phyloP scores from a whole-genome alignment of 1,284 basidiomycete species.

The Schizophyllum amplum region DNA sequence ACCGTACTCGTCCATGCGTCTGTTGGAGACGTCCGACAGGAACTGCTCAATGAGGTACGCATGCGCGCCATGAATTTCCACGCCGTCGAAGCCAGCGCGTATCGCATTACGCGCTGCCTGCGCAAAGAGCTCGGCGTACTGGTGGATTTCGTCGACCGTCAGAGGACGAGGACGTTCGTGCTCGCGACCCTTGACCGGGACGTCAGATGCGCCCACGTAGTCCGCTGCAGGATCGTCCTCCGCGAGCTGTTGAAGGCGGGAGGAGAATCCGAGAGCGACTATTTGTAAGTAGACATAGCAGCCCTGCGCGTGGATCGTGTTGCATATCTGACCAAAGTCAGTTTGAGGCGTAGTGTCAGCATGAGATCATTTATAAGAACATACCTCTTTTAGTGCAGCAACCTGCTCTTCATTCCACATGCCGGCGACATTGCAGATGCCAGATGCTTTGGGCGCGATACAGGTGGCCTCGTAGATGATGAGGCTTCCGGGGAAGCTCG shows the following conservation, averaged over 20 bases:
- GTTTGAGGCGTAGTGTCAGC: neutral
- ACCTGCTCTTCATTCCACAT: constrained; percentile 8
- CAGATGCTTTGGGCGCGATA: neutral
- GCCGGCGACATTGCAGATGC: neutral
- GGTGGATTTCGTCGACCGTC: neutral
- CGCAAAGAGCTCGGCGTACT: constrained; percentile 1
- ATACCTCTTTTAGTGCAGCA: constrained; percentile 5
- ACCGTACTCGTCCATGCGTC: constrained; percentile 55
- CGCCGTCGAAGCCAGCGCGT: constrained; percentile 47
- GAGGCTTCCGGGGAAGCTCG: neutral
- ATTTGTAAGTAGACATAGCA: constrained; percentile 8
- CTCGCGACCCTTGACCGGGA: neutral
- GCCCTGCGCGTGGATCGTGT: neutral
- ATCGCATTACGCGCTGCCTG: constrained; percentile 7
- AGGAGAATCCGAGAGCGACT: neutral
- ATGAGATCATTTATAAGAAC: neutral
- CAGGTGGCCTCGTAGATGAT: neutral
- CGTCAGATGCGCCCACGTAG: neutral
- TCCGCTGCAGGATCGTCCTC: neutral
- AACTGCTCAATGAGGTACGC: constrained; percentile 54
- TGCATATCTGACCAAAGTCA: neutral
- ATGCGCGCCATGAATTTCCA: constrained; percentile 32
- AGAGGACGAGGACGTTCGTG: constrained; percentile 7
- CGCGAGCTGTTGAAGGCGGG: neutral
- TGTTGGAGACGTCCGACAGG: constrained; percentile 42